Conservation (phyloP, 495 filamentous ascomycete species). For the Trichoderma erinaceum region DNA sequence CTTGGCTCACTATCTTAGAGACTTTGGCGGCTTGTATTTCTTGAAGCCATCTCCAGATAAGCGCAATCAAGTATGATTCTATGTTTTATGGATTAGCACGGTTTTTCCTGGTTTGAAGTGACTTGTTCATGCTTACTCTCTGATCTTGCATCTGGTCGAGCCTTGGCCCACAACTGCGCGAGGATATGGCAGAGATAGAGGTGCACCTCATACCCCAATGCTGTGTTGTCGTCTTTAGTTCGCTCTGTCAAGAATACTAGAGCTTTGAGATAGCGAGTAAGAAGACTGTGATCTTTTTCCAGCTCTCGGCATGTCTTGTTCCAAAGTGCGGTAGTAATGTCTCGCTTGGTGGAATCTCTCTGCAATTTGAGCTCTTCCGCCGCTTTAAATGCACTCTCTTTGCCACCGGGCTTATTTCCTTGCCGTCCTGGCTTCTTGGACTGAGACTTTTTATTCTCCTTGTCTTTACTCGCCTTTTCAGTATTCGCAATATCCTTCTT, state of each 20-base stretch:
- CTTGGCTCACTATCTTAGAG: not conserved
- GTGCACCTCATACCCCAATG: constrained; percentile 38
- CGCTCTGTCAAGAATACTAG: constrained; percentile 36
- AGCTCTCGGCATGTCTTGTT: constrained; percentile 22
- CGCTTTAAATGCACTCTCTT: not conserved
- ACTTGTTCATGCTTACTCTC: not conserved
- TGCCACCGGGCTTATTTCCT: constrained; percentile 15
- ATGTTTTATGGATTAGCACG: constrained; percentile 14
- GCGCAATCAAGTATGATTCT: not conserved
- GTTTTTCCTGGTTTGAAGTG: not conserved
- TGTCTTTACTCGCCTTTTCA: constrained; percentile 1
- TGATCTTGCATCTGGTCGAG: not conserved
- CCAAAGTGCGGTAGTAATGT: constrained; percentile 23
- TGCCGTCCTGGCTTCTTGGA: not conserved
- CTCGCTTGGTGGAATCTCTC: constrained; percentile 26
- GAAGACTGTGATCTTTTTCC: constrained; percentile 26
- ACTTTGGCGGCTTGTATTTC: not conserved
- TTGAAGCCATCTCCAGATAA: constrained; percentile 12
- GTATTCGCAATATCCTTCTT: constrained; percentile 14
- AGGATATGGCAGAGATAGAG: constrained; percentile 43
- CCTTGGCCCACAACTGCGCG: constrained; percentile 21
- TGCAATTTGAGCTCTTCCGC: not conserved
- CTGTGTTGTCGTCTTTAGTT: constrained; percentile 23
- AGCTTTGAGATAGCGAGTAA: constrained; percentile 38
- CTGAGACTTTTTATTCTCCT: constrained; percentile 14